Percentiles rank a stretch among this genome's conserved stretches.
Conservation (phyloP, 164 flowering plant species). For the Litsea cubeba region DNA sequence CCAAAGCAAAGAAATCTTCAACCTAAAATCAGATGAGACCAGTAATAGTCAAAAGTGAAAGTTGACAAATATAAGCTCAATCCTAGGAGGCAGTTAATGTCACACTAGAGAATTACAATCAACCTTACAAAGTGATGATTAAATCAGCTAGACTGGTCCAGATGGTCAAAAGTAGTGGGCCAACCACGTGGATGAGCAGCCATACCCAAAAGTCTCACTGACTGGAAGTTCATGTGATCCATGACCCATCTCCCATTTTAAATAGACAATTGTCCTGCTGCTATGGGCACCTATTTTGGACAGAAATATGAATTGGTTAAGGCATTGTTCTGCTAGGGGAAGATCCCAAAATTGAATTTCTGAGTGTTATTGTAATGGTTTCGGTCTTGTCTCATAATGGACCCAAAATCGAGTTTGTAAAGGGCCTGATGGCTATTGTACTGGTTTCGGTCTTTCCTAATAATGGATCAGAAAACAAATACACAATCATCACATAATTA, state of each 20-base stretch:
- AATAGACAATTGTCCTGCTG: not conserved
- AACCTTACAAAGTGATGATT: too few relatives aligned
- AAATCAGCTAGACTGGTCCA: not conserved
- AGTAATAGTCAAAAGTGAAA: not conserved
- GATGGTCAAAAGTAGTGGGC: not conserved
- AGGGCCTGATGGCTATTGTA: too few relatives aligned
- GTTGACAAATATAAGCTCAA: not conserved
- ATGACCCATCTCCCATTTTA: not conserved
- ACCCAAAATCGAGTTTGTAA: too few relatives aligned
- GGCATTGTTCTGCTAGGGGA: not conserved
- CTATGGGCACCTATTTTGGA: too few relatives aligned
- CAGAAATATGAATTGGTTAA: not conserved
- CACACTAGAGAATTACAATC: not conserved
- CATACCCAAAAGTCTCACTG: not conserved
- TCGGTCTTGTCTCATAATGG: too few relatives aligned
- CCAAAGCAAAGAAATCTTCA: slow-evolving; percentile 54
- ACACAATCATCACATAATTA: too few relatives aligned
- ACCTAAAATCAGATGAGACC: slow-evolving; percentile 36
- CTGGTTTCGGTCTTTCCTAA: too few relatives aligned
- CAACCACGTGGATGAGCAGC: not conserved
- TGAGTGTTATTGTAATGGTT: too few relatives aligned
- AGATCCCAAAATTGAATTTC: too few relatives aligned
- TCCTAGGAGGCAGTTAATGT: not conserved
- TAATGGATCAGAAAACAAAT: too few relatives aligned
- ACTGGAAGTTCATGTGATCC: not conserved